Conservation (phyloP, 2,329 filamentous ascomycete genomes). For the Nigrospora osmanthi region DNA sequence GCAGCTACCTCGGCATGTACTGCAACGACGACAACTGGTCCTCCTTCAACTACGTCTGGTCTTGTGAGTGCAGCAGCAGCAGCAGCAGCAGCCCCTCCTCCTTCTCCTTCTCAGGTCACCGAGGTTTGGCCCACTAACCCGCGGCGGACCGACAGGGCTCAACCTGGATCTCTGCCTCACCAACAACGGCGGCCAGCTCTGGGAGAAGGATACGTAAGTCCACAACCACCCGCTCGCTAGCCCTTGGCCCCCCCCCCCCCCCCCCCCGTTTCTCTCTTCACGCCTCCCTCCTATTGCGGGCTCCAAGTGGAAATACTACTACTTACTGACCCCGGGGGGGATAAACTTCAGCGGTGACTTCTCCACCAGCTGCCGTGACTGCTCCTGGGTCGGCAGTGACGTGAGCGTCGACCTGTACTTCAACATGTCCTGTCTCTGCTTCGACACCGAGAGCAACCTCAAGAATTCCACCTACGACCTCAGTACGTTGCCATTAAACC, state of each 20-base stretch:
- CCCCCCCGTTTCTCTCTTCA: not conserved
- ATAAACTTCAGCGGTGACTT: constrained; percentile 18
- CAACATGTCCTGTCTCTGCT: constrained; percentile 17
- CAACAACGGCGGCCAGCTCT: constrained; percentile 19
- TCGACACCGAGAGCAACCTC: constrained; percentile 8
- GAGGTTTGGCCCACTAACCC: no score
- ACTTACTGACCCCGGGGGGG: not conserved
- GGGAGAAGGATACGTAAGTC: constrained; percentile 13
- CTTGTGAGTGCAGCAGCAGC: no score
- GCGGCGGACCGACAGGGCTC: constrained; percentile 17
- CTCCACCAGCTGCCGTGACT: constrained; percentile 17
- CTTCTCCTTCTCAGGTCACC: no score
- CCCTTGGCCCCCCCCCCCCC: not conserved
- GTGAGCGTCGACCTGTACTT: constrained; percentile 17
- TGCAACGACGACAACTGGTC: constrained; percentile 28
- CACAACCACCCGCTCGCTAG: no score
- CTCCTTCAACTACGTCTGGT: constrained; percentile 29
- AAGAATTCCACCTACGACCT: constrained; percentile 14
- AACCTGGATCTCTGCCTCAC: constrained; percentile 23
- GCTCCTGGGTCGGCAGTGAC: constrained; percentile 14
- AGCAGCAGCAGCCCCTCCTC: no score
- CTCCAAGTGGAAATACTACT: not conserved
- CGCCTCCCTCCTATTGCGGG: no score
- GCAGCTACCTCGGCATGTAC: constrained; percentile 27
- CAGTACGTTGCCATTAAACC: constrained; percentile 10